A percentile compares a stretch with the other conserved stretches of the same genome.
These are phyloP conservation scores for Wakefieldia striispora DNA, from an alignment of 768 basidiomycete genomes.

Conservation along the genomic window DNA sequence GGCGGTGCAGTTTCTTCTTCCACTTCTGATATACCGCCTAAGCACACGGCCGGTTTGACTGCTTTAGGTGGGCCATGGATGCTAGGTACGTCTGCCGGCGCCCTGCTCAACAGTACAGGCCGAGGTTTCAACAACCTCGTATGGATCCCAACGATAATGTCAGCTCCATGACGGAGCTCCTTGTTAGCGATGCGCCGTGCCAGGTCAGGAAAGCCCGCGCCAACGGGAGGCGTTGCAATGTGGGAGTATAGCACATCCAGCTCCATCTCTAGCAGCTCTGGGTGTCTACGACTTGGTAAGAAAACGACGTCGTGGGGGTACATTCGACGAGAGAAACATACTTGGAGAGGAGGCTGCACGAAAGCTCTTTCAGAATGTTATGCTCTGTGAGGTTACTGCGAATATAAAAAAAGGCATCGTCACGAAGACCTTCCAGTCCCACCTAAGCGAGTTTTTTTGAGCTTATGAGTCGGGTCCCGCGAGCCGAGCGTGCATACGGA, in stretches of 20 bases:
- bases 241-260: constrained; percentile 6
- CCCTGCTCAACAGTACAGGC: too few species aligned
- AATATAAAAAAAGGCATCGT: constrained; percentile 17
- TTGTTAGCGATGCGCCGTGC: constrained; percentile 6
- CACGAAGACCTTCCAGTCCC: constrained; percentile 17
- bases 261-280: constrained; percentile 7
- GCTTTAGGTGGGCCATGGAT: too few species aligned
- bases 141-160: constrained; percentile 8
- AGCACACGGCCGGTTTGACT: too few species aligned
- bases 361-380: constrained; percentile 25
- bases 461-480: neutral
- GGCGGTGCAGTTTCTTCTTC: too few species aligned
- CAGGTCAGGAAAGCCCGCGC: constrained; percentile 5
- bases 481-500: constrained; percentile 1
- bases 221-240: constrained; percentile 8
- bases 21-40: too few species aligned
- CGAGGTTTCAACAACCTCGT: neutral
- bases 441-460: constrained; percentile 9
- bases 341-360: constrained; percentile 20
- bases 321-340: neutral
- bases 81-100: too few species aligned
- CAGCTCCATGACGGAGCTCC: constrained; percentile 11
- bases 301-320: neutral
- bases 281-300: neutral
- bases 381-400: constrained; percentile 13